Evolutionary conservation across 176 grass and related monocot genomes (phyloP).

Genomic region (Eragrostis curvula): DNA sequence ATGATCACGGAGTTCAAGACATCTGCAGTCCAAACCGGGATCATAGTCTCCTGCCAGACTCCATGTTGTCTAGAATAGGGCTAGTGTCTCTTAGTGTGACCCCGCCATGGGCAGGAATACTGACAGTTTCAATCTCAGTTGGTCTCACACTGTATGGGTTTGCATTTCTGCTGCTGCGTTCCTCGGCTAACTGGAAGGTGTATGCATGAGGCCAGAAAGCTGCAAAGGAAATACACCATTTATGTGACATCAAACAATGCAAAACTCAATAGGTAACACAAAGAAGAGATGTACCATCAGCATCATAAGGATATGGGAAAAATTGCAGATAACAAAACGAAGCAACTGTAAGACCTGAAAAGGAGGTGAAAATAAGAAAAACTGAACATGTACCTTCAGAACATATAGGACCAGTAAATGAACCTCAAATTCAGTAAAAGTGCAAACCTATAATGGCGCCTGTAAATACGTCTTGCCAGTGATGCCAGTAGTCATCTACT

Average conservation of each 20-base stretch:
- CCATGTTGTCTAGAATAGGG: conserved; percentile 50
- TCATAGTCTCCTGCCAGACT: conserved; percentile 55
- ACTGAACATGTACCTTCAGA: not conserved
- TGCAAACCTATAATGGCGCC: conserved; percentile 67
- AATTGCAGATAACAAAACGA: conserved; percentile 90
- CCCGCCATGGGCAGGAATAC: conserved; percentile 42
- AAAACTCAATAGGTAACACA: not conserved
- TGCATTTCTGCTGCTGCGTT: conserved; percentile 41
- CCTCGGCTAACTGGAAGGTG: conserved; percentile 49
- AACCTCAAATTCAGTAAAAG: conserved; percentile 1
- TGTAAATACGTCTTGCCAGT: conserved; percentile 88
- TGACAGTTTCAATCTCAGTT: conserved; percentile 49
- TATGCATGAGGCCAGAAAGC: conserved; percentile 86
- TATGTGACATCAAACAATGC: not conserved
- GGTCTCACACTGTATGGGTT: conserved; percentile 52
- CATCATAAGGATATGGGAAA: conserved; percentile 76
- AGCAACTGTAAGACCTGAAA: conserved; percentile 70
- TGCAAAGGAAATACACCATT: conserved; percentile 20
- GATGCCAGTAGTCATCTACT: conserved; percentile 95
- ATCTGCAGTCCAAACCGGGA: not conserved
- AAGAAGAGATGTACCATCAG: conserved; percentile 48
- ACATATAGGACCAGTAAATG: not conserved
- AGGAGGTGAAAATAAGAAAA: not conserved
- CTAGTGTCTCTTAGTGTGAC: conserved; percentile 50
- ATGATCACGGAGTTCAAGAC: not conserved